Base-by-base conservation (phyloP, 768 basidiomycete genomes). In the Lentinula sp. region DNA sequence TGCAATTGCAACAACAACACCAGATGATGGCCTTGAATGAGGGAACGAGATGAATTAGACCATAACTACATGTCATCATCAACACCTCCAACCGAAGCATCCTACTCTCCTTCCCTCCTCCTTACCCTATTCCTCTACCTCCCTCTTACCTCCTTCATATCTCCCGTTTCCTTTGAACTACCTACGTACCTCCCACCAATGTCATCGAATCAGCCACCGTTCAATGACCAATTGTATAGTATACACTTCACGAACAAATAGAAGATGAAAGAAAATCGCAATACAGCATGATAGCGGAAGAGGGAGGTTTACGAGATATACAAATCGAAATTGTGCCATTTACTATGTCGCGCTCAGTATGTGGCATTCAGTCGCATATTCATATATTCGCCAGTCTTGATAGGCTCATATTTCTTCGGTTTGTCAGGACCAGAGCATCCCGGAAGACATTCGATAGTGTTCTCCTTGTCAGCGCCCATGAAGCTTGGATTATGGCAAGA, bases 341-440 rank as follows among this genome's bases (percentile, higher is more conserved):
- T n/a, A n/a, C n/a, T n/a, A n/a, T 43, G 6, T 13, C 3, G 16
- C 42, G 7, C 20, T 58, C 28, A 60, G 35, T 60, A 60, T 4
- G 37, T 60, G 20, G 59, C 59, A 42, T 50, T 52, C 32, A 58
- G 36, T 48, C 71, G 62, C 60, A 65, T 66, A 33, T 69, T 57
- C 41, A 71, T 64, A 52, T 72, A 74, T n/a, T 66, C 62, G 6
- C 59, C 57, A 16, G 67, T 63, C 39, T 62, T 61, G 48, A 72
- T 70, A n/a, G 75, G 71, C 52, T 74, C 71, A 57, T 78, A 78
- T 46, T 72, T 73, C 65, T 75, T 74, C n/a, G 76, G 75, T 9
- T 65, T 71, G 16, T 72, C 66, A 39, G 63, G 64, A 4, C 70
- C 72, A 6, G 71, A 73, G 61, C 70, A 77, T 13, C 74, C 76